Evolutionary conservation across 1,284 basidiomycete genomes (phyloP), one percentile per base, ranked within the genome.

Genomic region (Cryptococcus maquisensis): DNA sequence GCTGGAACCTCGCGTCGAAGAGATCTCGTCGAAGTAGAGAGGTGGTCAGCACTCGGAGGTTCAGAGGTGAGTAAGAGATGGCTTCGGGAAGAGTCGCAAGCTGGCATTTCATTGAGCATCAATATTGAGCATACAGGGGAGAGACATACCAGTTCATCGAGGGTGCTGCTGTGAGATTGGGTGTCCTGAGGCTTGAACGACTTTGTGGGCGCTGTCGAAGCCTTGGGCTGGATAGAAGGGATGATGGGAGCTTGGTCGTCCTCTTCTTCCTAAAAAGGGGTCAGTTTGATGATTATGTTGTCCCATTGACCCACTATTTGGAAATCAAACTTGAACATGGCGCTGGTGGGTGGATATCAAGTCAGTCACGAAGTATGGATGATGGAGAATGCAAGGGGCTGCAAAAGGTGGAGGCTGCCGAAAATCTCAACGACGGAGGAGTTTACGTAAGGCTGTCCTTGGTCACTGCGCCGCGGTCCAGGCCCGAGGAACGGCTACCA

Each of bases 1-100:
- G 78, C 72, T 97, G 94, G 71, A 95, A 96, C 13, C 92, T 84
- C 1, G 90, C 93, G 73, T 98, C 95, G 68, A 92, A 97, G 10
- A 97, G 79, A 75, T 98, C 94, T 47, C 94, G 80, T 9, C 91
- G 84, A 3, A 84, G 76, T 13, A 72, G 49, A 3, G 68, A 67
- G 6, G 49, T 56, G 10, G 35, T 15, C 20, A 60, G 55, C 23
- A 49, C 52, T 0, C 65, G 62, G 26, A 67, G 62, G 18, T 63
- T 52, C 18, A 73, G 47, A 5, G 71, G 67, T 2, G 74, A 69
- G 51, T 74, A 76, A 1, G 70, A 72, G 48, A 75, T 70, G n/a
- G 65, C 61, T 10, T 64, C 60, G 4, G 74, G 73, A 2, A 75
- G 61, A n/a, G 63, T 64, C 24, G 59, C 59, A 43, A 75, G 56